A percentile compares a stretch with the other conserved stretches of the same genome.
Evolutionary conservation across 2,329 filamentous ascomycete species (phyloP).

Genomic region (Waltergamsia citrina): DNA sequence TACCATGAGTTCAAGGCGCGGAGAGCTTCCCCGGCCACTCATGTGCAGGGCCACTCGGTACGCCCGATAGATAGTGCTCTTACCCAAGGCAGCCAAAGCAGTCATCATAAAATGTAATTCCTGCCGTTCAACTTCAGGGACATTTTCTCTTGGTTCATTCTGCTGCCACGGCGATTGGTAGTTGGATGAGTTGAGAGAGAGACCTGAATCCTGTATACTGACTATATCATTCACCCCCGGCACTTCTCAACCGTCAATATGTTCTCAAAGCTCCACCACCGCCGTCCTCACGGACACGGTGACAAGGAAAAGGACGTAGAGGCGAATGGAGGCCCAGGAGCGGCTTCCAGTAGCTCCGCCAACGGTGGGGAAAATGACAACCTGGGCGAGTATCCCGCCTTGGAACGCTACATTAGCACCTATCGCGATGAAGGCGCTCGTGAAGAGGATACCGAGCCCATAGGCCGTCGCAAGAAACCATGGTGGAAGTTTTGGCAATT

Average conservation of each 20-base stretch:
- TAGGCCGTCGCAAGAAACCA: constrained; percentile 13
- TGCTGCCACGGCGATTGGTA: no score
- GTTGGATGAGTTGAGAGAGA: no score
- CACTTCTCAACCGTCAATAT: not conserved
- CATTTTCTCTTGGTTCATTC: no score
- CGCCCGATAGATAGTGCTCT: no score
- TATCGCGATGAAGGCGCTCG: constrained; percentile 22
- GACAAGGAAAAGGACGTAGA: not conserved
- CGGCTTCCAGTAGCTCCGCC: not conserved
- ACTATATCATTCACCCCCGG: not conserved
- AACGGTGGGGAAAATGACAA: constrained; percentile 1
- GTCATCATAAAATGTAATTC: no score
- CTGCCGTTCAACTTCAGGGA: no score
- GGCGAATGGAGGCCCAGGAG: constrained; percentile 1
- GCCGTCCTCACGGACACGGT: constrained; percentile 2
- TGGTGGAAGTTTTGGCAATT: constrained; percentile 27
- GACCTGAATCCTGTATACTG: no score
- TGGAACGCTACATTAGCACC: constrained; percentile 23
- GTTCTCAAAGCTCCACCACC: constrained; percentile 1
- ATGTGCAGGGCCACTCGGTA: no score
- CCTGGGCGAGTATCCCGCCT: constrained; percentile 10
- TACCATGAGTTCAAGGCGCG: no score
- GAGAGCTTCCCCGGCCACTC: no score
- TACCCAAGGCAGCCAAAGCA: no score
- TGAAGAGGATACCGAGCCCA: constrained; percentile 16